Evolutionary conservation across 108 stramenopile species (phyloP).

Genomic region (Seminavis robusta): DNA sequence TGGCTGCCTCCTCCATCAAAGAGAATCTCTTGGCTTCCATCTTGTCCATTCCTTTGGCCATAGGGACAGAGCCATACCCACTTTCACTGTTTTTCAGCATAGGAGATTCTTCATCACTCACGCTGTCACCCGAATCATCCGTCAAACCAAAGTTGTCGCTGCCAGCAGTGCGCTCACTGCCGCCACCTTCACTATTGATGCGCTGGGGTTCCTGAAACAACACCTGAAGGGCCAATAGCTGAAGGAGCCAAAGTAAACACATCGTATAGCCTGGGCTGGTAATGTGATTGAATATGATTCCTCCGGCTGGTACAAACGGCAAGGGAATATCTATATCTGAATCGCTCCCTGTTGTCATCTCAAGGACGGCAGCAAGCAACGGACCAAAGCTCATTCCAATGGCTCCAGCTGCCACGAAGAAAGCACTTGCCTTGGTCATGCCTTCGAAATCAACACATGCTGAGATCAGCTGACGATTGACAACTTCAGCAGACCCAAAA

Average conservation of each 20-base stretch:
- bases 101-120: no score
- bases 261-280: constrained; percentile 58
- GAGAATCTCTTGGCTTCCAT: no score
- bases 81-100: neutral
- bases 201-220: constrained; percentile 59
- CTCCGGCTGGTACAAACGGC: constrained; percentile 43
- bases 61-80: constrained; percentile 6
- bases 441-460: constrained; percentile 44
- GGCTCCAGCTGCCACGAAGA: constrained; percentile 61
- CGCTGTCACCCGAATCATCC: neutral
- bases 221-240: constrained; percentile 34
- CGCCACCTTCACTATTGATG: constrained; percentile 29
- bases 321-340: constrained; percentile 41
- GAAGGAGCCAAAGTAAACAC: constrained; percentile 55
- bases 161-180: neutral
- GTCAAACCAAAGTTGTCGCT: neutral
- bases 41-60: no score
- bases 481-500: constrained; percentile 60
- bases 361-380: constrained; percentile 59
- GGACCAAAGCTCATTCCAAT: constrained; percentile 72
- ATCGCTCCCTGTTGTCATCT: constrained; percentile 45
- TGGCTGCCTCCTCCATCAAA: constrained; percentile 6
- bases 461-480: constrained; percentile 63
- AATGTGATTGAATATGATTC: constrained; percentile 44
- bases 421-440: constrained; percentile 61